Conservation (phyloP, 371 early-diverging fungal species). For the Dinochytrium kinnereticum region DNA sequence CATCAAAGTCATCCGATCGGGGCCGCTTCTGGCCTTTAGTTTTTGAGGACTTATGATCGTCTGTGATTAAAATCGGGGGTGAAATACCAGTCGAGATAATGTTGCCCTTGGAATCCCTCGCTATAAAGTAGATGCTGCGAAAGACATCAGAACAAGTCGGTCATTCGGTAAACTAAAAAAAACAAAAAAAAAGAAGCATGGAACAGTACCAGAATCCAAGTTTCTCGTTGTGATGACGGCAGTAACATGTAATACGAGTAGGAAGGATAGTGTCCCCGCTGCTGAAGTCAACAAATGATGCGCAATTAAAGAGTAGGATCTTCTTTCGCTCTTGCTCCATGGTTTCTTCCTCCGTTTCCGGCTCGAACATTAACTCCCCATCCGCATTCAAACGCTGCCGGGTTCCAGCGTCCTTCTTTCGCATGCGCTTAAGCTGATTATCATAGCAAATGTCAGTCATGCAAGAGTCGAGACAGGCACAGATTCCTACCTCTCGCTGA, state of each 20-base stretch:
- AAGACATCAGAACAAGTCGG: slow-evolving; percentile 5
- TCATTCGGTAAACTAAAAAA: slow-evolving; percentile 3
- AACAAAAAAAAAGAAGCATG: slow-evolving; percentile 29
- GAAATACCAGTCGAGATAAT: slow-evolving; percentile 82
- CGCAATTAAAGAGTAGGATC: slow-evolving; percentile 76
- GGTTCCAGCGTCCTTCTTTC: slow-evolving; percentile 37
- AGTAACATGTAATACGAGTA: slow-evolving; percentile 94
- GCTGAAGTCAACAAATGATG: slow-evolving; percentile 84
- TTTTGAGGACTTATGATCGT: slow-evolving; percentile 85
- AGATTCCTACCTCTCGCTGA: slow-evolving; percentile 77
- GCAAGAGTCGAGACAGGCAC: slow-evolving; percentile 29
- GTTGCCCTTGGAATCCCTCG: slow-evolving; percentile 70
- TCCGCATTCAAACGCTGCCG: not conserved
- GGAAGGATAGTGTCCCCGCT: slow-evolving; percentile 90
- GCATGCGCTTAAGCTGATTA: slow-evolving; percentile 36
- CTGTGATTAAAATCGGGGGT: slow-evolving; percentile 94
- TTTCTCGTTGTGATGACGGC: slow-evolving; percentile 91
- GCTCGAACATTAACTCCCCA: not conserved
- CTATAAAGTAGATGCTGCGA: slow-evolving; percentile 71
- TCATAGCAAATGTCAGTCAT: not conserved
- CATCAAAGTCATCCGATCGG: not conserved
- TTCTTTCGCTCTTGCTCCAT: slow-evolving; percentile 34
- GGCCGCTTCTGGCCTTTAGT: slow-evolving; percentile 11
- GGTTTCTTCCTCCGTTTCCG: not conserved
- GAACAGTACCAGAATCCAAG: slow-evolving; percentile 72